Evolutionary conservation across 495 filamentous ascomycete species (phyloP), one percentile per base, ranked within the genome.

Genomic region (Aspergillus egyptiacus): DNA sequence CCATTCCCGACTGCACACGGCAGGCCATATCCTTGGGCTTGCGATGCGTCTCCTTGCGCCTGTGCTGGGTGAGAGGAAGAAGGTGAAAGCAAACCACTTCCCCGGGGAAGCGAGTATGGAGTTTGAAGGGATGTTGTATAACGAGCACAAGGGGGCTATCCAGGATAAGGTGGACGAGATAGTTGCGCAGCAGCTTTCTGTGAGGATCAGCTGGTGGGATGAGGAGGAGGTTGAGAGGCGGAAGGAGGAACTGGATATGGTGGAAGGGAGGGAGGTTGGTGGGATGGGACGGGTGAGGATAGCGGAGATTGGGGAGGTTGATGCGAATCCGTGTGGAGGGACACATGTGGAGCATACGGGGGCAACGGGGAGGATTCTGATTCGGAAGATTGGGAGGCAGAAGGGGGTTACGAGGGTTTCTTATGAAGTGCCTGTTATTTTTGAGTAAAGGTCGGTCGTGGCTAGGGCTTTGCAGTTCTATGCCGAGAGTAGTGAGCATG

Each of bases 81-180:
- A 85, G 52, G 57, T 77, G 19, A 84, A 84, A 59, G 81, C 82
- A 3, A 78, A 75, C 5, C 82, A 85, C 61, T 76, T 74, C 41
- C 82, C 82, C 0, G 74, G 76, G 32, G 72, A 75, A 25, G 80
- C 82, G 0, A 65, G 70, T 5, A 72, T 77, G 61, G 82, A 84
- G 61, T 84, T 82, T 50, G 60, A 70, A 39, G 82, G 81, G 7
- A 54, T 77, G 6, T 76, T 86, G 33, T 77, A 81, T 22, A 77
- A 77, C 14, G 76, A 78, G 56, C 73, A 72, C 54, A 81, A 82
- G 62, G 67, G 66, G 6, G 46, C 63, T 1, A 83, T 86, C 48
- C 78, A 84, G 68, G 64, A 55, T 3, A 71, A 74, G 24, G 59
- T 81, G 18, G 71, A 84, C 51, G 75, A 79, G 51, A 68, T 76